Evolutionary conservation across 371 early-diverging fungal species (phyloP).

Genomic region (Mucor lusitanicus): DNA sequence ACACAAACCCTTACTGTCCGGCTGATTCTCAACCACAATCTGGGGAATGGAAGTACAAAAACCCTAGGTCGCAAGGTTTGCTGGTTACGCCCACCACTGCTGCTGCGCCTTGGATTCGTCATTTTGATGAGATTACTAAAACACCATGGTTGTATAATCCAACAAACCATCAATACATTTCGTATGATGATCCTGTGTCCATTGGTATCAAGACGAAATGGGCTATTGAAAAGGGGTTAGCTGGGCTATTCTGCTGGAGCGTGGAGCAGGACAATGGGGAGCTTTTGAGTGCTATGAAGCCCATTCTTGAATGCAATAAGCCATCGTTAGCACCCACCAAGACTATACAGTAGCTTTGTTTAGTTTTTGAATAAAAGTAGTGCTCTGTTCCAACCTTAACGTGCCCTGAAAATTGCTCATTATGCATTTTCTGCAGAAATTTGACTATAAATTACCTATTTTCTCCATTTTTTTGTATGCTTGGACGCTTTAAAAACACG

Average conservation of each 20-base stretch:
- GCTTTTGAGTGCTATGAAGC: slow-evolving; percentile 38
- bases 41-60: slow-evolving; percentile 65
- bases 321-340: slow-evolving; percentile 12
- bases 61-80: slow-evolving; percentile 61
- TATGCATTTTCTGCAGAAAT: no score
- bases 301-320: slow-evolving; percentile 15
- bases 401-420: no score
- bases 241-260: slow-evolving; percentile 14
- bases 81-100: slow-evolving; percentile 48
- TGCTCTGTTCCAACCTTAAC: no score
- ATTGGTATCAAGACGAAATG: slow-evolving; percentile 55
- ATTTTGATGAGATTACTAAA: slow-evolving; percentile 53
- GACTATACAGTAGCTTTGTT: background rate
- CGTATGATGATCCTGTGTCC: slow-evolving; percentile 64
- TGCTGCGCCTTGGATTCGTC: slow-evolving; percentile 57
- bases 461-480: no score
- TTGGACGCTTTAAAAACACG: no score
- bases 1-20: slow-evolving; percentile 50
- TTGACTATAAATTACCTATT: no score
- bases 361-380: no score
- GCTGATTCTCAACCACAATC: slow-evolving; percentile 39
- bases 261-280: slow-evolving; percentile 51
- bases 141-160: slow-evolving; percentile 69
- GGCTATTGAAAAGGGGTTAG: slow-evolving; percentile 44
- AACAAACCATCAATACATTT: slow-evolving; percentile 51